Base-by-base conservation (phyloP, 805 yeast species). In the Zygoascus biomembranicola region DNA sequence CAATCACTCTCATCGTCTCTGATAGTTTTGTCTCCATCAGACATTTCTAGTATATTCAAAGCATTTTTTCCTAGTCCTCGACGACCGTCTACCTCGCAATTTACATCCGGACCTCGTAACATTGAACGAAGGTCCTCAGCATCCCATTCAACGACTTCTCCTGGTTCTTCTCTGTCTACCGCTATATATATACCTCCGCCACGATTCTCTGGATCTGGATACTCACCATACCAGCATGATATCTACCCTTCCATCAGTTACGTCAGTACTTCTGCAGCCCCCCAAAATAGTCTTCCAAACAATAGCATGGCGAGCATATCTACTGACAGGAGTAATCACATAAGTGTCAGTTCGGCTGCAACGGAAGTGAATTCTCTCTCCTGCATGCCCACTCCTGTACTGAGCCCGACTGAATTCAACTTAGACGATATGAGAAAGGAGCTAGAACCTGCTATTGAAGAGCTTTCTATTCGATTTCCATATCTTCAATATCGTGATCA, bases 401-500 rank as follows among this genome's bases (percentile, higher is more conserved):
- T 54, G 2, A 47, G 49, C 1, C 54, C 54, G 18, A 28, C 32
- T 14, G 49, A 46, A 13, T 68, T 69, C 69, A 64, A 66, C 42
- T 52, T 68, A n/a, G 67, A 61, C 10, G 66, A 64, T 43, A 65
- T 68, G 28, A 58, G 61, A 16, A 53, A 55, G n/a, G 71, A 67
- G 42, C 44, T 68, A 16, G 68, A 65, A 43, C 70, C 71, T 0
- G 70, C 66, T 2, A 63, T 66, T 49, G 60, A 58, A 44, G 65
- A 59, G n/a, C 50, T 64, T 41, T 39, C 58, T 32, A 47, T 53
- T 32, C 53, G 53, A 41, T 60, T 63, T 48, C 55, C 53, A 43
- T 60, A 57, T 57, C 61, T 55, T 18, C 55, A 57, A 37, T 52
- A 53, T 49, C 32, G 51, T 9, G 56, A 52, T 8, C 28, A 49